phyloP scores from a whole-genome alignment of 768 basidiomycete genomes.

The Nidularia pulvinata region DNA sequence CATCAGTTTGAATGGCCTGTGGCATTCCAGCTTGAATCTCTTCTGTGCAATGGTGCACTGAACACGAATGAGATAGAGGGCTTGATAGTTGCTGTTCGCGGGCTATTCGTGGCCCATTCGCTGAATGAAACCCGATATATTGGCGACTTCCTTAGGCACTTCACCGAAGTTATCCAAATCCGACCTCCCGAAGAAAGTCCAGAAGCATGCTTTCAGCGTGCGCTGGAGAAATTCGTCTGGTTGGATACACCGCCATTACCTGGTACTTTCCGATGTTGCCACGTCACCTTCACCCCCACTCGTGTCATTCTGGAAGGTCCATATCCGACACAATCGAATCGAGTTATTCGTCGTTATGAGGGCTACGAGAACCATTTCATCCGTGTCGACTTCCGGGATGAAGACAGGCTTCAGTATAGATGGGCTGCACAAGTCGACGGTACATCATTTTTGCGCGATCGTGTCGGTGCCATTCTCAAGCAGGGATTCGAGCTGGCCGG shows the following conservation, averaged over 20 bases:
- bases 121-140: conserved; percentile 20
- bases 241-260: neutral
- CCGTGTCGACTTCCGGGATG: conserved; percentile 84
- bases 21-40: conserved; percentile 76
- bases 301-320: conserved; percentile 78
- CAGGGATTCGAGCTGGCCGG: conserved; percentile 72
- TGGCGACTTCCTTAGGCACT: conserved; percentile 55
- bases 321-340: conserved; percentile 73
- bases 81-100: conserved; percentile 41
- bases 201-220: conserved; percentile 6
- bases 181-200: conserved; percentile 37
- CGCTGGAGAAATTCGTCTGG: conserved; percentile 10
- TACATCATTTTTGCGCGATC: conserved; percentile 47
- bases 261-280: conserved; percentile 57
- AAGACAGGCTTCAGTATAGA: conserved; percentile 72
- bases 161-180: conserved; percentile 44
- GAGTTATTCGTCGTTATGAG: conserved; percentile 70
- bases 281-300: conserved; percentile 78
- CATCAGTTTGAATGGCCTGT: conserved; percentile 57
- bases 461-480: conserved; percentile 60
- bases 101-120: conserved; percentile 28
- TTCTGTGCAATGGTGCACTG: conserved; percentile 62
- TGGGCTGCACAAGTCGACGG: conserved; percentile 73
- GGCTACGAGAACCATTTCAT: conserved; percentile 69
- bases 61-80: conserved; percentile 55